Evolutionary conservation across 345 rosid species (phyloP).

Genomic region (Gynandropsis gynandra): DNA sequence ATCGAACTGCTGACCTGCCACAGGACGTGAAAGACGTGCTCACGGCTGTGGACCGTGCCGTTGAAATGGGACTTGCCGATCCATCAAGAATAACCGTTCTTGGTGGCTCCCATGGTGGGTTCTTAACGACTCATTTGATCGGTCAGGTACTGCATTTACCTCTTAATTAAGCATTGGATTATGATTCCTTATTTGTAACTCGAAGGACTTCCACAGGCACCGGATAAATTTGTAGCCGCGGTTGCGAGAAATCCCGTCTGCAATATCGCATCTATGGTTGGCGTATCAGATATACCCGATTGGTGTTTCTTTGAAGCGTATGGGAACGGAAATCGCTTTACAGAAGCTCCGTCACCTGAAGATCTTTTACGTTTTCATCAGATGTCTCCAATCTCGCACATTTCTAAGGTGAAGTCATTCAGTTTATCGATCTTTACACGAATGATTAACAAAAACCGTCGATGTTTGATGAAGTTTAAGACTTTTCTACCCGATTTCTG

Average conservation of each 20-base stretch:
- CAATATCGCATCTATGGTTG: conserved; percentile 56
- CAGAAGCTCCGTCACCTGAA: conserved; percentile 50
- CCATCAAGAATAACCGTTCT: too few relatives aligned
- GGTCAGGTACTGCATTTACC: too few relatives aligned
- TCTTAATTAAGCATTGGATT: too few relatives aligned
- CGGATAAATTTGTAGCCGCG: conserved; percentile 63
- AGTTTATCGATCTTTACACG: too few relatives aligned
- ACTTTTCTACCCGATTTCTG: conserved; percentile 14
- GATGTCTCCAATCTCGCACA: conserved; percentile 63
- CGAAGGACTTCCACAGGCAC: conserved; percentile 41
- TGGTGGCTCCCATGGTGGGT: too few relatives aligned
- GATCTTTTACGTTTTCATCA: conserved; percentile 43
- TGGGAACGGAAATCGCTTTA: conserved; percentile 35
- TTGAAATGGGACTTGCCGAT: too few relatives aligned
- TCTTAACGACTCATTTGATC: too few relatives aligned
- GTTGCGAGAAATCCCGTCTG: conserved; percentile 72
- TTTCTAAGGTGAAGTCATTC: conserved; percentile 39
- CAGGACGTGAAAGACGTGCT: too few relatives aligned
- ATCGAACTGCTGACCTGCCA: too few relatives aligned
- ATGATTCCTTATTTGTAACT: too few relatives aligned
- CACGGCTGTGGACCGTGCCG: too few relatives aligned
- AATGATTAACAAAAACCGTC: too few relatives aligned
- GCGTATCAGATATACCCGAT: conserved; percentile 63
- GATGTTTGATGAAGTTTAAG: neutral
- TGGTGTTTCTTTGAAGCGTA: conserved; percentile 64